A percentile compares a stretch with the other conserved stretches of the same genome.
phyloP scores from a whole-genome alignment of 1,284 basidiomycete genomes.

The Sporisorium sorghi region DNA sequence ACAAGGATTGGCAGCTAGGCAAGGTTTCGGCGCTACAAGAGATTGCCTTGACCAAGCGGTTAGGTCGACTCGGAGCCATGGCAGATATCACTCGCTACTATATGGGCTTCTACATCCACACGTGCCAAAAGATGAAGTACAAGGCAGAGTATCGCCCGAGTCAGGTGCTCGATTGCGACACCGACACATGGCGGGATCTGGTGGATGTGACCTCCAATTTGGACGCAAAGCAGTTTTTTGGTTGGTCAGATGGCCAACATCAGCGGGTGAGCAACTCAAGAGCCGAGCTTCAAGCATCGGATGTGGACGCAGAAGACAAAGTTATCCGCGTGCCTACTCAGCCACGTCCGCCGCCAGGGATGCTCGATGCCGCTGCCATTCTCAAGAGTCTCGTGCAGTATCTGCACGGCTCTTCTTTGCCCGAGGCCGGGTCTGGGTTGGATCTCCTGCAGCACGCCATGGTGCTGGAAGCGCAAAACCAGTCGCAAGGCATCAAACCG shows the following conservation, averaged over 20 bases:
- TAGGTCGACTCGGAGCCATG: slow-evolving; percentile 39
- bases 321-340: slow-evolving; percentile 42
- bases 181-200: slow-evolving; percentile 29
- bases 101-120: slow-evolving; percentile 59
- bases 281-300: neutral
- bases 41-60: slow-evolving; percentile 49
- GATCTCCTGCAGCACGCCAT: slow-evolving; percentile 23
- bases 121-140: slow-evolving; percentile 93
- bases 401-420: slow-evolving; percentile 8
- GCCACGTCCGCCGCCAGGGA: slow-evolving; percentile 64
- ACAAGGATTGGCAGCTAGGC: slow-evolving; percentile 82
- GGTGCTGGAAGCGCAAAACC: slow-evolving; percentile 27
- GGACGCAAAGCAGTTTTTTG: slow-evolving; percentile 21
- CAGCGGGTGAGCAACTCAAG: neutral
- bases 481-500: slow-evolving; percentile 34
- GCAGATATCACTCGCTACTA: slow-evolving; percentile 38
- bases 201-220: slow-evolving; percentile 12
- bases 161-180: slow-evolving; percentile 78
- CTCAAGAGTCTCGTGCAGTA: slow-evolving; percentile 24
- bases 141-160: slow-evolving; percentile 93
- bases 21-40: slow-evolving; percentile 73
- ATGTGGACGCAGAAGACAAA: slow-evolving; percentile 33
- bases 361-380: slow-evolving; percentile 59
- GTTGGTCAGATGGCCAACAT: slow-evolving; percentile 17
- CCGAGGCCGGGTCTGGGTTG: neutral